phyloP scores from a whole-genome alignment of 2,329 filamentous ascomycete species.

The Monosporascus cannonballus region DNA sequence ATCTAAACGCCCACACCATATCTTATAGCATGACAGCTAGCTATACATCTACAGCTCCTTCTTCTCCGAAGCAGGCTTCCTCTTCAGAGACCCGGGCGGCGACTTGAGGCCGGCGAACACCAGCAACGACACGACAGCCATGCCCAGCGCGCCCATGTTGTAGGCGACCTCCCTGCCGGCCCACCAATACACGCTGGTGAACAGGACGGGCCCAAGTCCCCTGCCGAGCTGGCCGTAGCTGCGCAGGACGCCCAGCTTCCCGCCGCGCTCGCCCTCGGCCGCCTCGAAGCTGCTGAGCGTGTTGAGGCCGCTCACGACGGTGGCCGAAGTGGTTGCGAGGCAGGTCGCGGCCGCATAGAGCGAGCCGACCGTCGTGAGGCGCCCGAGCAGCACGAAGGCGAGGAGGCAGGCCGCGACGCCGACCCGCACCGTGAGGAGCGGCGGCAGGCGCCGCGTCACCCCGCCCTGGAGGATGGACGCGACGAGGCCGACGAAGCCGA shows the following conservation, averaged over 20 bases:
- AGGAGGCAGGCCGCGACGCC: slow-evolving; percentile 72
- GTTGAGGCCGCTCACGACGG: slow-evolving; percentile 90
- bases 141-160: slow-evolving; percentile 70
- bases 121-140: slow-evolving; percentile 64
- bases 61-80: slow-evolving; percentile 15
- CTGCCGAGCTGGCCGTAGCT: slow-evolving; percentile 81
- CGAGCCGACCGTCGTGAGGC: slow-evolving; percentile 58
- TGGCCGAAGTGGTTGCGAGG: slow-evolving; percentile 84
- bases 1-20: not conserved
- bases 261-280: slow-evolving; percentile 69
- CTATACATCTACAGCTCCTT: slow-evolving; percentile 20
- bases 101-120: slow-evolving; percentile 68
- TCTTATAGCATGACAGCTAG: not conserved
- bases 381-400: slow-evolving; percentile 74
- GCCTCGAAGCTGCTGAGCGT: slow-evolving; percentile 90
- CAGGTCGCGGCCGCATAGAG: slow-evolving; percentile 80
- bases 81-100: slow-evolving; percentile 38
- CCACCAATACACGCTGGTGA: slow-evolving; percentile 98
- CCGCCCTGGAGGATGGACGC: slow-evolving; percentile 90
- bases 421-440: slow-evolving; percentile 70
- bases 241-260: slow-evolving; percentile 78
- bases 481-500: slow-evolving; percentile 87
- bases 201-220: slow-evolving; percentile 79
- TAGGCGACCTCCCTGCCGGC: slow-evolving; percentile 85
- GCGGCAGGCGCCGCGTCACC: slow-evolving; percentile 79